phyloP scores from a whole-genome alignment of 2,329 filamentous ascomycete species.

The Hawksworthiomyces lignivorus region DNA sequence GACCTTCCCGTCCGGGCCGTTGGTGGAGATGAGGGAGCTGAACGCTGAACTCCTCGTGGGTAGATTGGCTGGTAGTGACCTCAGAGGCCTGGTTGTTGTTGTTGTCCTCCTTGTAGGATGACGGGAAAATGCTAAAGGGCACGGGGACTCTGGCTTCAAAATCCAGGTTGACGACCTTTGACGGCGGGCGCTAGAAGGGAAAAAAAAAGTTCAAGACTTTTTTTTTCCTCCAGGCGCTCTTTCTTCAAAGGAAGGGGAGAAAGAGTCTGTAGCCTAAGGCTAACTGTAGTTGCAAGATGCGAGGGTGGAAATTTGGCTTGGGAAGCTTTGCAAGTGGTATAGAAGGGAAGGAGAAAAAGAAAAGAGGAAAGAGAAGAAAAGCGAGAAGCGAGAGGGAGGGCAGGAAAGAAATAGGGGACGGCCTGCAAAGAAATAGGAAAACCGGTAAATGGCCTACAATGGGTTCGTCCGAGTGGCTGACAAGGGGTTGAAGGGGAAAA shows the following conservation, averaged over 20 bases:
- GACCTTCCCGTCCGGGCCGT: slow-evolving; percentile 96
- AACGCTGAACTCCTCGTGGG: slow-evolving; percentile 73
- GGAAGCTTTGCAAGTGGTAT: slow-evolving; percentile 13
- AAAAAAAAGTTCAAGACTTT: slow-evolving; percentile 45
- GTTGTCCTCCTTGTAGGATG: slow-evolving; percentile 27
- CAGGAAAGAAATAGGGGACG: slow-evolving; percentile 15
- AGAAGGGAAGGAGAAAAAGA: slow-evolving; percentile 16
- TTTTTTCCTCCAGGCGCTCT: slow-evolving; percentile 28
- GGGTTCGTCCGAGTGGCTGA: slow-evolving; percentile 5
- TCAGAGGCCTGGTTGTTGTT: slow-evolving; percentile 13
- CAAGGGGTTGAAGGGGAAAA: slow-evolving; percentile 1
- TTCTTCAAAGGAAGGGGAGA: slow-evolving; percentile 51
- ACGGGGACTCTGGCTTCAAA: slow-evolving; percentile 99
- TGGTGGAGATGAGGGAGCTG: slow-evolving; percentile 66
- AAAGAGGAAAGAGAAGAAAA: slow-evolving; percentile 10
- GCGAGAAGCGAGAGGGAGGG: slow-evolving; percentile 5
- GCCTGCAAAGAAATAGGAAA: slow-evolving; percentile 14
- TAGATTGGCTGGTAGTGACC: slow-evolving; percentile 41
- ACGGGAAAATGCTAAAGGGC: slow-evolving; percentile 99
- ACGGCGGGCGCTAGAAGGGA: slow-evolving; percentile 42
- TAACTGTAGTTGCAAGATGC: not conserved
- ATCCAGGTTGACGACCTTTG: slow-evolving; percentile 94
- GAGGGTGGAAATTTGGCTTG: not conserved
- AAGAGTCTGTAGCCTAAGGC: slow-evolving; percentile 19
- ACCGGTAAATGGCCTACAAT: not conserved